A percentile compares a stretch with the other conserved stretches of the same genome.
Evolutionary conservation across 1,284 basidiomycete species (phyloP).

Genomic region (Ceratobasidium sp.): DNA sequence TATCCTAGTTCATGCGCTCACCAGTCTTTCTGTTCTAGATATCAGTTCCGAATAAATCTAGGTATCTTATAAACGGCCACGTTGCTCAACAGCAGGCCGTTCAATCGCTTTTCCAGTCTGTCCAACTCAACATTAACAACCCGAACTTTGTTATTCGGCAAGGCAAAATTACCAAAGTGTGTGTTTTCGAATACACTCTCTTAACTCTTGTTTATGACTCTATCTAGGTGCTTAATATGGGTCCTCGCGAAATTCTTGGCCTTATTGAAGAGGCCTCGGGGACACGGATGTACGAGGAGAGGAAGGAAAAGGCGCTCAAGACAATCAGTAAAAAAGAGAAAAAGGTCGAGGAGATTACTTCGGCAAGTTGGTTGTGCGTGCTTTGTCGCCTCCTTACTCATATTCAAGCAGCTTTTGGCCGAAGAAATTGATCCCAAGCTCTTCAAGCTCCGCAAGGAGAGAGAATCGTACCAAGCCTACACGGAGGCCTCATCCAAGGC

Average conservation of each 20-base stretch:
- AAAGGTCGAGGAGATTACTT: slow-evolving; percentile 90
- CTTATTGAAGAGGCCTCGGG: slow-evolving; percentile 99
- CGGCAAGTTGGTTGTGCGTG: slow-evolving; percentile 57
- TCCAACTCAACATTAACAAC: slow-evolving; percentile 99
- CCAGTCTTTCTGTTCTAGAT: slow-evolving; percentile 68
- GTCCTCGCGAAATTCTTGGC: slow-evolving; percentile 95
- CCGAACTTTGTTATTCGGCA: slow-evolving; percentile 99
- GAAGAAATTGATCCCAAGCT: slow-evolving; percentile 98
- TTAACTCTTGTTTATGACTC: slow-evolving; percentile 49
- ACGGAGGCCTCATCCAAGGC: slow-evolving; percentile 93
- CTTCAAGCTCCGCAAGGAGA: slow-evolving; percentile 91
- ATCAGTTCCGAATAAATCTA: slow-evolving; percentile 93
- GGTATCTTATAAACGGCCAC: slow-evolving; percentile 98
- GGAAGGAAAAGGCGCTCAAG: slow-evolving; percentile 97
- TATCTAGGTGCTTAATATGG: slow-evolving; percentile 94
- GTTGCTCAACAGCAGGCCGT: slow-evolving; percentile 91
- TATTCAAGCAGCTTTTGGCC: slow-evolving; percentile 67
- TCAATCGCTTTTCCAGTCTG: slow-evolving; percentile 95
- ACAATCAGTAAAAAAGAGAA: slow-evolving; percentile 99
- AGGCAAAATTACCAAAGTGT: slow-evolving; percentile 91
- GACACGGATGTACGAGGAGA: slow-evolving; percentile 99
- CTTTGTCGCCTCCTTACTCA: background rate
- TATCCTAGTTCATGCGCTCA: background rate
- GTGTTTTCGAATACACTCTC: slow-evolving; percentile 6
- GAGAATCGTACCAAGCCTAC: slow-evolving; percentile 90